Base-by-base conservation (phyloP, 2,329 filamentous ascomycete species). In the Pseudogymnoascus sp. region DNA sequence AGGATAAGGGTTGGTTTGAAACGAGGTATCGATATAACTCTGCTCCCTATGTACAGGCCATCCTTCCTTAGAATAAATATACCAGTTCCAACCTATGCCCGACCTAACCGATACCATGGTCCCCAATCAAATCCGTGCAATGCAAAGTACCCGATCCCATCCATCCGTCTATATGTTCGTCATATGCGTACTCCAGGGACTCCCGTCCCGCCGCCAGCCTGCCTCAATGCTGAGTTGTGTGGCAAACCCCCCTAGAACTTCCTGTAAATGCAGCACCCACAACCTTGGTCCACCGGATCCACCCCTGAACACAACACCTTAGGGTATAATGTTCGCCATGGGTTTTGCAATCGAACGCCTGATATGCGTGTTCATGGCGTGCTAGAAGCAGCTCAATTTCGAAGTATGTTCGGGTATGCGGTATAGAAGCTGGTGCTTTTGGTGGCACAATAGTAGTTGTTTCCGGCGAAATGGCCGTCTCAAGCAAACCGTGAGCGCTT, bases 401-500 rank as follows among this genome's bases (percentile, higher is more conserved):
- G 10, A 34, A 34, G 51, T 57, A 34, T 57, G 29, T 36, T 11
- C 16, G 51, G 51, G 51, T 18, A 57, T 8, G 51, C 4, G 29
- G 16, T 57, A 21, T 34, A 34, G 29, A 57, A 36, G 10, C 29
- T n/a, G 51, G 51, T 57, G 10, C 51, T 36, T n/a, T 36, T 36
- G 51, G 5, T 34, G 29, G 16, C 11, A 57, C 16, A 5, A 21
- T 34, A 57, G 29, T 57, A 57, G 26, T 18, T 10, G 18, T 57
- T 36, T 34, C 51, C 5, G 18, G 29, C 16, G 16, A 57, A 54
- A 57, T 21, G 51, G 16, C 11, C 1, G 10, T 57, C 51, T 73
- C 68, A 74, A 54, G 68, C 66, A 67, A 70, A 73, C 67, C 69
- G 68, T 51, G 73, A 72, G 45, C 73, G 69, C 67, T 75, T 75